Evolutionary conservation across 2,329 filamentous ascomycete species (phyloP).

Genomic region (Xylaria sp.): DNA sequence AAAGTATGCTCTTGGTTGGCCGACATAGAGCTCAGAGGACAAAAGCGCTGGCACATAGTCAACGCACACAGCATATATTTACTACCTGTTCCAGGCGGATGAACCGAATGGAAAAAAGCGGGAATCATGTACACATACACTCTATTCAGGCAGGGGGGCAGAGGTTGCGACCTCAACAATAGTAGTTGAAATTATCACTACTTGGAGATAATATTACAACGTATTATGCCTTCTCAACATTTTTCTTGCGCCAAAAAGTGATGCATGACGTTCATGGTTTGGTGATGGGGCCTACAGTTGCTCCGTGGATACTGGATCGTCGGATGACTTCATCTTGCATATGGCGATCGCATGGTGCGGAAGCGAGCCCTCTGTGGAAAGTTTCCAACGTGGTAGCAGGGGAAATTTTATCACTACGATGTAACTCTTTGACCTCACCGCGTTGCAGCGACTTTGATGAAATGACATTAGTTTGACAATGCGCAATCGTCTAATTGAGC

Average conservation of each 20-base stretch:
- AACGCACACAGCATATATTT: not conserved
- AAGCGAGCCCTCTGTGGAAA: not conserved
- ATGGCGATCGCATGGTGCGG: not conserved
- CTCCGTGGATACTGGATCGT: not conserved
- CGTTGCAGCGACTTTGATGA: not conserved
- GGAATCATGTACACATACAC: slow-evolving; percentile 20
- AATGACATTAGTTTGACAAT: not conserved
- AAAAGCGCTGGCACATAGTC: slow-evolving; percentile 2
- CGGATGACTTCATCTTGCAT: slow-evolving; percentile 13
- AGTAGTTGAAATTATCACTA: not conserved
- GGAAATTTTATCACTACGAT: not conserved
- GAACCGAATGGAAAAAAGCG: not conserved
- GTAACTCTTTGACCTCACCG: not conserved
- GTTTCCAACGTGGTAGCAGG: not conserved
- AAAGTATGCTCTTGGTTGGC: slow-evolving; percentile 15
- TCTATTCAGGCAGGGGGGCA: not conserved
- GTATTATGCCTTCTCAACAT: not conserved
- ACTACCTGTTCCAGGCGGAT: not conserved
- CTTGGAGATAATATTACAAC: not conserved
- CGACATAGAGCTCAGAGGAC: not conserved
- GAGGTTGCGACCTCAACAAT: not conserved
- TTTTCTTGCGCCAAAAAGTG: not conserved
- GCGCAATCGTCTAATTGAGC: not conserved
- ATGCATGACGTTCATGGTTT: not conserved
- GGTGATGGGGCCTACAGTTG: not conserved